phyloP scores from a whole-genome alignment of 2,329 filamentous ascomycete genomes.

The Pseudopyricularia javanii region DNA sequence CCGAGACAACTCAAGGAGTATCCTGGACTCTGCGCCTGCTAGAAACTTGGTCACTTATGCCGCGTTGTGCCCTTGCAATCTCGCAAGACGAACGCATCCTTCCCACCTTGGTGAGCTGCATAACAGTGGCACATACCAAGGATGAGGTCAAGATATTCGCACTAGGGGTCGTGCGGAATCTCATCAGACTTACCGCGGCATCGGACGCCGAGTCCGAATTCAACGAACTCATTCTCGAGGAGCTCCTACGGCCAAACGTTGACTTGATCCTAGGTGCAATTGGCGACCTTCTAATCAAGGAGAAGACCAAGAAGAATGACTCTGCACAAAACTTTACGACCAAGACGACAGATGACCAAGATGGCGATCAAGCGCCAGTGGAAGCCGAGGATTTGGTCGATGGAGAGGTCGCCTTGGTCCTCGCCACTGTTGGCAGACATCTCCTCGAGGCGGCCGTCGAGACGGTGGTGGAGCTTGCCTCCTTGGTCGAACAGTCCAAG shows the following conservation, averaged over 20 bases:
- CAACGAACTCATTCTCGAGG: constrained; percentile 40
- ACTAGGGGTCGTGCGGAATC: constrained; percentile 59
- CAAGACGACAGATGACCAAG: not conserved
- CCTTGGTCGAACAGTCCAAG: constrained; percentile 52
- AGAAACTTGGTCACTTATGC: constrained; percentile 63
- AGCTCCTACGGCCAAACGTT: constrained; percentile 44
- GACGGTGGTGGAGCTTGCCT: constrained; percentile 63
- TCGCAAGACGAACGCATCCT: constrained; percentile 50
- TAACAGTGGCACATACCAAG: constrained; percentile 53
- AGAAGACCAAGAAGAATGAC: not conserved
- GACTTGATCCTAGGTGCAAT: constrained; percentile 55
- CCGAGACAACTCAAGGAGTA: constrained; percentile 80
- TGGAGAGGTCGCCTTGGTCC: not conserved
- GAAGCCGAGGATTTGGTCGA: not conserved
- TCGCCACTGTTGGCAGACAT: constrained; percentile 43
- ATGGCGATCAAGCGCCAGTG: not conserved
- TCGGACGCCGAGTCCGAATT: constrained; percentile 42
- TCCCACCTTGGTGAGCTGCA: constrained; percentile 56
- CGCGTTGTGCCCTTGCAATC: constrained; percentile 57
- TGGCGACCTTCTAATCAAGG: constrained; percentile 41
- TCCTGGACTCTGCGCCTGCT: constrained; percentile 75
- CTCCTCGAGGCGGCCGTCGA: constrained; percentile 70
- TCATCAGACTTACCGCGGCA: constrained; percentile 48
- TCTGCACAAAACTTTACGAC: not conserved
- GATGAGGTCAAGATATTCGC: constrained; percentile 79